phyloP scores from a whole-genome alignment of 2,329 filamentous ascomycete species.

The Exophiala lecanii-corni region DNA sequence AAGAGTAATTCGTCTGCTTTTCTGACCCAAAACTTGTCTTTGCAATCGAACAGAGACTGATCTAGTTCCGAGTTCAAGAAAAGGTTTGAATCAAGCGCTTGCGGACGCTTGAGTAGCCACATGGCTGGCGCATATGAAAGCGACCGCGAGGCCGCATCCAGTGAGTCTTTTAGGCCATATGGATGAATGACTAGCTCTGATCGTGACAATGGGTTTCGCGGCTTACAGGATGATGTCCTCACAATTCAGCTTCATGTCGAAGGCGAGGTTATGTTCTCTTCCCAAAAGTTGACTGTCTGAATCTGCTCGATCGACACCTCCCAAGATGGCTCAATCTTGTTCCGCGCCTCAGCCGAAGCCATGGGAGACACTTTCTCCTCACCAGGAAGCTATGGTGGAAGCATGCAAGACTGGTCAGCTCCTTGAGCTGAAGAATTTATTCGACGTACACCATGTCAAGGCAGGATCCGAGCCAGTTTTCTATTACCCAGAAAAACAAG shows the following conservation, averaged over 20 bases:
- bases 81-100: too few species aligned
- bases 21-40: too few species aligned
- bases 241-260: neutral
- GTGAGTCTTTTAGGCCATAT: too few species aligned
- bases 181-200: too few species aligned
- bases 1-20: too few species aligned
- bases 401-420: slow-evolving; percentile 8
- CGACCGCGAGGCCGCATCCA: too few species aligned
- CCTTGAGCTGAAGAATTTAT: slow-evolving; percentile 1
- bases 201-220: too few species aligned
- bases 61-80: too few species aligned
- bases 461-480: neutral
- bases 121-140: too few species aligned
- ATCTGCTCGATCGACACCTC: slow-evolving; percentile 1
- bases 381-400: slow-evolving; percentile 8
- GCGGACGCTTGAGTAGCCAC: too few species aligned
- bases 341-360: neutral
- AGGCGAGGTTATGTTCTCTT: neutral
- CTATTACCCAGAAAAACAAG: neutral
- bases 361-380: neutral
- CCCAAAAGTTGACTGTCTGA: neutral
- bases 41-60: too few species aligned
- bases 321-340: slow-evolving; percentile 4
- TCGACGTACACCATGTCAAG: slow-evolving; percentile 7
- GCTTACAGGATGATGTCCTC: slow-evolving; percentile 1